These are phyloP conservation scores for Aspergillus conjunctus DNA, from an alignment of 495 filamentous ascomycete genomes.

Conservation along the genomic window DNA sequence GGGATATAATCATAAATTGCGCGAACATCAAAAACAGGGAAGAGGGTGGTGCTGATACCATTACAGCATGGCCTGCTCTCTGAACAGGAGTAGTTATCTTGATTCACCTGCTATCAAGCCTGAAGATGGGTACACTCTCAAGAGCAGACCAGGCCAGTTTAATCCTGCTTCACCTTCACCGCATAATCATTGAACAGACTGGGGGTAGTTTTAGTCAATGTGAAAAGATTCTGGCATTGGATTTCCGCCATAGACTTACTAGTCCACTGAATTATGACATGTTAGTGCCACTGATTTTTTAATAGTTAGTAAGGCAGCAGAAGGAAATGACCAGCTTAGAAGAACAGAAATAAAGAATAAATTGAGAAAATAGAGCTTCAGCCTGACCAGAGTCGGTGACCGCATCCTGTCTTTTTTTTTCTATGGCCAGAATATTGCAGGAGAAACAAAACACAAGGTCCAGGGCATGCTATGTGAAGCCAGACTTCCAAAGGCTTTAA, in stretches of 20 bases:
- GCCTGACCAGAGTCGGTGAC: neutral
- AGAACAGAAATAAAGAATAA: neutral
- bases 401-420: neutral
- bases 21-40: too few relatives aligned
- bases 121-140: neutral
- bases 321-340: neutral
- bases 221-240: neutral
- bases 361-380: neutral
- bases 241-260: neutral
- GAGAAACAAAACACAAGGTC: too few relatives aligned
- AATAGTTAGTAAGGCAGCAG: neutral
- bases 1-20: too few relatives aligned
- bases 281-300: neutral
- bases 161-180: neutral
- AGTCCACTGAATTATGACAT: neutral
- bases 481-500: too few relatives aligned
- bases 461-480: too few relatives aligned
- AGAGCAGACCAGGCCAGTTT: neutral
- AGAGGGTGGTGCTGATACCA: too few relatives aligned
- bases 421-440: too few relatives aligned
- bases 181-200: neutral
- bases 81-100: neutral
- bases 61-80: conserved; percentile 6
- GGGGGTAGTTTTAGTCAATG: neutral
- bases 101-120: neutral